Conservation (phyloP, 2,329 filamentous ascomycete species). For the Colletotrichum sp. region DNA sequence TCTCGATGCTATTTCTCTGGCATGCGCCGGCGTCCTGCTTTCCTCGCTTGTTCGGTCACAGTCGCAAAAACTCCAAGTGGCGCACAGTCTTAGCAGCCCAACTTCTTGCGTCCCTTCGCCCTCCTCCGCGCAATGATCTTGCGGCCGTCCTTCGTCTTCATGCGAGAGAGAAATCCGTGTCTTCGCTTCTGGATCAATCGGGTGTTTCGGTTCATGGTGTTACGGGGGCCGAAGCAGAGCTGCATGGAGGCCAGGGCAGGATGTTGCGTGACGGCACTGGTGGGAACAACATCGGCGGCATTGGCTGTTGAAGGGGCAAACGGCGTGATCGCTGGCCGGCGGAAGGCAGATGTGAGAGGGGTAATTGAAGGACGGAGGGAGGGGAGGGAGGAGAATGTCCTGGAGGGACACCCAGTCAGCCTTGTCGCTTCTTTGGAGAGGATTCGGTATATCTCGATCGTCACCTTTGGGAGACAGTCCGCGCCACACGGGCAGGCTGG, state of each 20-base stretch:
- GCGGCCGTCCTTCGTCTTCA: constrained; percentile 54
- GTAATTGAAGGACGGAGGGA: constrained; percentile 53
- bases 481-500: neutral
- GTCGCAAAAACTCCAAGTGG: neutral
- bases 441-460: neutral
- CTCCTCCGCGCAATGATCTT: constrained; percentile 57
- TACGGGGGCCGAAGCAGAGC: constrained; percentile 63
- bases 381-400: constrained; percentile 55
- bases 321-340: constrained; percentile 30
- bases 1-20: neutral
- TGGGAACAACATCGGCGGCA: constrained; percentile 50
- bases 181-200: constrained; percentile 64
- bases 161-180: constrained; percentile 60
- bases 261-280: constrained; percentile 53
- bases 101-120: constrained; percentile 55
- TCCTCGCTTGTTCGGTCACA: neutral
- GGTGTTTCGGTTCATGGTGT: constrained; percentile 60
- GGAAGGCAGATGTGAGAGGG: constrained; percentile 34
- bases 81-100: constrained; percentile 26
- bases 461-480: constrained; percentile 1
- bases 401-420: constrained; percentile 25
- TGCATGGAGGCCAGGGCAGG: constrained; percentile 56
- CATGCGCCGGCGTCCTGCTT: neutral
- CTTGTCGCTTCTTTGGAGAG: neutral
- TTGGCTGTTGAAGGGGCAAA: constrained; percentile 33